Conservation (phyloP, 2,329 filamentous ascomycete genomes). For the Neopestalotiopsis clavispora region DNA sequence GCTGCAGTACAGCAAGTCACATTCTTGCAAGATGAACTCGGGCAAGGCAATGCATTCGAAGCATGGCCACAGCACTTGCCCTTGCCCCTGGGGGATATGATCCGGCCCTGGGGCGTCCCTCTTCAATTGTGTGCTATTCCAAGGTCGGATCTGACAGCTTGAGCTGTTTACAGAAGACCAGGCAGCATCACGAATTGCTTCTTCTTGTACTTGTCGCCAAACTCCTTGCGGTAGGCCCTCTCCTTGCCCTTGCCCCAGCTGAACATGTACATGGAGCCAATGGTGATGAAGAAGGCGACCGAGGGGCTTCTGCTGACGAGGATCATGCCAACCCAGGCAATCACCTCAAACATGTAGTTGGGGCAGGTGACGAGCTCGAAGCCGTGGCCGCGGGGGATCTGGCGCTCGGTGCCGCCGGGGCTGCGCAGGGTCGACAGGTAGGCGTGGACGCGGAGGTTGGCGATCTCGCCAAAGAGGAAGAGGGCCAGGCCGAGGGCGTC, state of each 20-base stretch:
- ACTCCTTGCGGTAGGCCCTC: slow-evolving; percentile 84
- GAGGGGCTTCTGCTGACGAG: slow-evolving; percentile 80
- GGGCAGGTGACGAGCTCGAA: slow-evolving; percentile 91
- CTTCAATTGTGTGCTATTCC: neutral
- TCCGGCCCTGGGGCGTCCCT: neutral
- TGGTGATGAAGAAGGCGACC: slow-evolving; percentile 75
- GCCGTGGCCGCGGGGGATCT: slow-evolving; percentile 84
- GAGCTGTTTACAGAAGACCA: slow-evolving; percentile 65
- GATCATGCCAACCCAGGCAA: slow-evolving; percentile 85
- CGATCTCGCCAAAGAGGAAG: slow-evolving; percentile 78
- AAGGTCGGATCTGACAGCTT: neutral
- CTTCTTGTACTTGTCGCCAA: slow-evolving; percentile 92
- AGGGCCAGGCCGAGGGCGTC: slow-evolving; percentile 73
- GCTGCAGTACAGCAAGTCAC: too few species aligned
- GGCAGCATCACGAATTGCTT: slow-evolving; percentile 87
- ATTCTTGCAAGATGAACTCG: too few species aligned
- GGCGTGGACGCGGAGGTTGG: slow-evolving; percentile 80
- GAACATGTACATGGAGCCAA: slow-evolving; percentile 81
- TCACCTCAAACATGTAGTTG: slow-evolving; percentile 93
- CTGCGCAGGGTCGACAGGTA: slow-evolving; percentile 79
- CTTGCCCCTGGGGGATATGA: neutral
- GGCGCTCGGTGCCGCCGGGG: slow-evolving; percentile 81
- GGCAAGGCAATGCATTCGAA: too few species aligned
- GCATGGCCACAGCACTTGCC: too few species aligned
- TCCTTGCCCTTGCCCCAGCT: slow-evolving; percentile 93